phyloP scores from a whole-genome alignment of 2,329 filamentous ascomycete species.

The Cladosporium sphaerospermum region DNA sequence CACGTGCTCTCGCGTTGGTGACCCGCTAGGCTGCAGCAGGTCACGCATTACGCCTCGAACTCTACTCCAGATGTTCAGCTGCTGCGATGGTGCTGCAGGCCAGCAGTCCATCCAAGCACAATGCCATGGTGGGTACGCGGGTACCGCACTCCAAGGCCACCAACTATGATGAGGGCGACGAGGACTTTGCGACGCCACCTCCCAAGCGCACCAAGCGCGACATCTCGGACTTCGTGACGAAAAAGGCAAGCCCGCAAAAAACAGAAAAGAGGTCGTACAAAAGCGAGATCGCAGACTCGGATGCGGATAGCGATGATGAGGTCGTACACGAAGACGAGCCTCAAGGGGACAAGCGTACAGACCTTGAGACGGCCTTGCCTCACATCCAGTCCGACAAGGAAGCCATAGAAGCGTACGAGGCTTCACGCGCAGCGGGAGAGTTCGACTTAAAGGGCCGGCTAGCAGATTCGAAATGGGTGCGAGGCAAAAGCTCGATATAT shows the following conservation, averaged over 20 bases:
- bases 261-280: constrained; percentile 16
- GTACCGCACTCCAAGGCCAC: constrained; percentile 41
- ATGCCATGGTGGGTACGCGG: constrained; percentile 41
- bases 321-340: constrained; percentile 18
- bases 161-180: constrained; percentile 34
- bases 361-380: constrained; percentile 66
- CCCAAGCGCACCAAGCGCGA: constrained; percentile 37
- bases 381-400: constrained; percentile 59
- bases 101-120: constrained; percentile 40
- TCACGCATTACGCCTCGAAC: background rate
- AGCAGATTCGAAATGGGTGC: constrained; percentile 59
- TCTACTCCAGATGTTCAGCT: background rate
- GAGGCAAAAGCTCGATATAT: constrained; percentile 82
- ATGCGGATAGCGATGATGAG: constrained; percentile 28
- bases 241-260: constrained; percentile 13
- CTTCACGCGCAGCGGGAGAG: constrained; percentile 51
- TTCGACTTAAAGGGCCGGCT: constrained; percentile 43
- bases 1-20: background rate
- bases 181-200: constrained; percentile 31
- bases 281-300: constrained; percentile 26
- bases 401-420: constrained; percentile 75
- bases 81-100: constrained; percentile 28
- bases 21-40: background rate
- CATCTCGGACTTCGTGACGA: constrained; percentile 15
- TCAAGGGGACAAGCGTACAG: constrained; percentile 47